Base-by-base conservation (phyloP, 257 asterid genomes). In the Nicotiana tabacum region DNA sequence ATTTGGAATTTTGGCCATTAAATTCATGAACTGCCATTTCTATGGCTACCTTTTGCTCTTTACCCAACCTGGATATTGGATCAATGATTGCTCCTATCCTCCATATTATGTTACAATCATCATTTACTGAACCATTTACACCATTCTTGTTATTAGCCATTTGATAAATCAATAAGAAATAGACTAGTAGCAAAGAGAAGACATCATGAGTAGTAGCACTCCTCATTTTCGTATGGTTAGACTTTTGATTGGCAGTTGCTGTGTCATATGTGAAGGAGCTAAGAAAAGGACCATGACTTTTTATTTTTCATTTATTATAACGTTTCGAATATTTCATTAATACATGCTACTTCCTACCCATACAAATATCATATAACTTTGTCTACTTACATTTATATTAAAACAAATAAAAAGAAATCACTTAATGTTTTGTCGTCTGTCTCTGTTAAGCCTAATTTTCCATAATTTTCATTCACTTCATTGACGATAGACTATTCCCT, bases 11-110 rank as follows among this genome's bases (percentile, higher is more conserved):
- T 27, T 35, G 15, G 55, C 10, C 55, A 67, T 64, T 70, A 37
- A 86, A 85, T 79, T 91, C 91, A 21, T 76, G 27, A 37, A 84
- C 89, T 35, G 93, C 93, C 83, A 91, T 32, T 62, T 90, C 88
- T 85, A 90, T 82, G 67, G 89, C 94, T 27, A 87, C 46, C 70
- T 78, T 91, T 77, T 91, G 91, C 90, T 92, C 93, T 74, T 81
- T 92, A 6, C 94, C 94, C 13, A 87, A 81, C 16, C 92, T 78
- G 37, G 88, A 82, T 0, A 68, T 85, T 77, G 66, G 79, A 77
- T 92, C 94, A 35, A 90, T 66, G 10, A 92, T 87, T 6, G 81
- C 89, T 10, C 90, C 94, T 7, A 91, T 82, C 32, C 84, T 76
- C 3, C 77, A 64, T 27, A 37, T 18, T 13, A 7, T 24, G 46